Base-by-base conservation (phyloP, 352 stramenopile genomes). In the Globisporangium irregulare region DNA sequence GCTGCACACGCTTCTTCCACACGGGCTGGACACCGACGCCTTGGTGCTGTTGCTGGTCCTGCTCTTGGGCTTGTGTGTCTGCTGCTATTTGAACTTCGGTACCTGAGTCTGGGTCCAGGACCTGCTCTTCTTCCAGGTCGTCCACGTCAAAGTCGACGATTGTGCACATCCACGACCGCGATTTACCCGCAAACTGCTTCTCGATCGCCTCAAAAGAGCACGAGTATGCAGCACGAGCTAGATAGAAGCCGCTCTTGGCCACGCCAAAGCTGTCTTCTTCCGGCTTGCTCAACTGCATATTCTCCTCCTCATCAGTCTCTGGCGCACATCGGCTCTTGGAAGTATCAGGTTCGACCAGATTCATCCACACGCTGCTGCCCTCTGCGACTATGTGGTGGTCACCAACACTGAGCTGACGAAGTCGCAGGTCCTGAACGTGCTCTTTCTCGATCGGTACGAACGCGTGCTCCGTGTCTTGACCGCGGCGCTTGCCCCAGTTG, bases 361-460 rank as follows among this genome's bases (percentile, higher is more conserved):
- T 74, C 22, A 93, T 72, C 85, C 83, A 93, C 2, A 89, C 79
- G 67, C 85, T 93, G 9, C 71, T 80, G 34, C 85, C 85, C 62
- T 93, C 85, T 15, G 64, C 64, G 41, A 89, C 22, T 14, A 77
- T 78, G 66, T 92, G 82, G 24, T 90, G 79, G 32, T 84, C 38
- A 4, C 38, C 38, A 14, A 48, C 38, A 15, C 12, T 48, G 38
- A 48, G 14, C 38, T 5, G 15, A 3, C 38, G 38, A 14, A 48
- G 38, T 76, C 15, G 66, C 24, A 91, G 63, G 9, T 65, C 51
- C 15, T 64, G 59, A 6, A 22, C 60, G 10, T 75, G 55, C 7
- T 65, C 69, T 0, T 58, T 69, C 62, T 89, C 77, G n/a, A 82
- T 72, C 0, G 85, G 85, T 4, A 71, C 63, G 24, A 91, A 91